Percentiles rank a stretch among this genome's conserved stretches.
Conservation (phyloP, 2,329 filamentous ascomycete genomes). For the Cercospora sp. region DNA sequence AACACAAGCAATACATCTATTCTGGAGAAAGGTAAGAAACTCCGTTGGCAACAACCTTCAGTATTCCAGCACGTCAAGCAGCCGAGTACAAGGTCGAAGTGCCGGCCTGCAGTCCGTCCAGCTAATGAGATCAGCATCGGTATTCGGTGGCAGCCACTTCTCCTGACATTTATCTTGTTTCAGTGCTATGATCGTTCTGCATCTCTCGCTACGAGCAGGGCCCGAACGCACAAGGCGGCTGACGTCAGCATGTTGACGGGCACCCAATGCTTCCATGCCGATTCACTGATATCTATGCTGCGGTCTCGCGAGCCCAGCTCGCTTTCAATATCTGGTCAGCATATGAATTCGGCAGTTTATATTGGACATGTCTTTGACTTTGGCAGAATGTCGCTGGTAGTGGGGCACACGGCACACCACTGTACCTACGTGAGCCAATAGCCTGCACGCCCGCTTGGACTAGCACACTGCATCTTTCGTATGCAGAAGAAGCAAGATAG, state of each 20-base stretch:
- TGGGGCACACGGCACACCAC: conserved; percentile 1
- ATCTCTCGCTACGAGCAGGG: not conserved
- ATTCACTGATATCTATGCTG: not conserved
- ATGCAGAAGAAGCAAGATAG: not conserved
- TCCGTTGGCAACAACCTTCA: not conserved
- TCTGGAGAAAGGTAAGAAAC: not conserved
- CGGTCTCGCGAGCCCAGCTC: not conserved
- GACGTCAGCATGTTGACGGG: not conserved
- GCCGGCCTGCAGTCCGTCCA: not conserved
- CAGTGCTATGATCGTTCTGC: not conserved
- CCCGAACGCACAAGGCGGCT: not conserved
- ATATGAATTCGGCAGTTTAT: not conserved
- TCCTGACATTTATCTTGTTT: not conserved
- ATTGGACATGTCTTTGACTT: not conserved
- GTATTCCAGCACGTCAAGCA: not conserved
- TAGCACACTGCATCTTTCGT: not conserved
- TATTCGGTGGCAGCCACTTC: not conserved
- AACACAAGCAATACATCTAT: not conserved
- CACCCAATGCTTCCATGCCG: not conserved
- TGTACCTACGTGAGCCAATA: not conserved
- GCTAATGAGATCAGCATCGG: not conserved
- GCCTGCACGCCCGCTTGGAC: not conserved
- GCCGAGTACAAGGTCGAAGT: not conserved
- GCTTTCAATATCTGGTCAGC: not conserved
- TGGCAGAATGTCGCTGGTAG: not conserved